Percentiles rank a stretch among this genome's conserved stretches.
Conservation (phyloP, 768 basidiomycete genomes). For the Rossbeevera mucosa region DNA sequence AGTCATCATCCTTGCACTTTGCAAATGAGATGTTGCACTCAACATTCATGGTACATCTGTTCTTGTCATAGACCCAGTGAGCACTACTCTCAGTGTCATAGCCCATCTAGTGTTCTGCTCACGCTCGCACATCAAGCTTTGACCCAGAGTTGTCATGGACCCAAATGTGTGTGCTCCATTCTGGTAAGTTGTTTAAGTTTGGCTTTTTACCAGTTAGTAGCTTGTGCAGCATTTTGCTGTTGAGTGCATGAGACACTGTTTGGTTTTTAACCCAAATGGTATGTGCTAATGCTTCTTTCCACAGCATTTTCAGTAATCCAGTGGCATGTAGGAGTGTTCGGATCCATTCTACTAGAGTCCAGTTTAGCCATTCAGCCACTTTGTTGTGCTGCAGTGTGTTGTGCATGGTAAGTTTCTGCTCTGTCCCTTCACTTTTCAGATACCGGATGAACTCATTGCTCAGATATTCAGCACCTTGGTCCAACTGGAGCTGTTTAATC, state of each 20-base stretch:
- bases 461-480: background rate
- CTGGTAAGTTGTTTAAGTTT: background rate
- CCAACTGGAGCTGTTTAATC: background rate
- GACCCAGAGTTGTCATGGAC: background rate
- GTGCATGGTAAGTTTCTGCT: background rate
- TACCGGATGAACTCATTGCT: background rate
- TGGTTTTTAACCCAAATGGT: background rate
- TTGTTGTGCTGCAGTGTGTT: background rate
- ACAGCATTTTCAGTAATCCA: background rate
- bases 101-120: background rate
- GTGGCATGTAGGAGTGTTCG: background rate
- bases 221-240: background rate
- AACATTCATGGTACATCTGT: background rate
- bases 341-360: background rate
- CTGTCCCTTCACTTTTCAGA: too few species aligned
- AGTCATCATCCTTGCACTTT: too few species aligned
- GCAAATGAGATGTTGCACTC: background rate
- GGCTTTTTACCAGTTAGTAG: background rate
- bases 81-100: background rate
- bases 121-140: background rate
- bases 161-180: background rate
- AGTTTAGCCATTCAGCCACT: background rate
- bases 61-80: background rate
- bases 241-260: background rate
- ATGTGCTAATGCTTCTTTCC: background rate